A percentile compares a stretch with the other conserved stretches of the same genome.
Conservation (phyloP, 139 green algal genomes). For the Micractinium conductrix region DNA sequence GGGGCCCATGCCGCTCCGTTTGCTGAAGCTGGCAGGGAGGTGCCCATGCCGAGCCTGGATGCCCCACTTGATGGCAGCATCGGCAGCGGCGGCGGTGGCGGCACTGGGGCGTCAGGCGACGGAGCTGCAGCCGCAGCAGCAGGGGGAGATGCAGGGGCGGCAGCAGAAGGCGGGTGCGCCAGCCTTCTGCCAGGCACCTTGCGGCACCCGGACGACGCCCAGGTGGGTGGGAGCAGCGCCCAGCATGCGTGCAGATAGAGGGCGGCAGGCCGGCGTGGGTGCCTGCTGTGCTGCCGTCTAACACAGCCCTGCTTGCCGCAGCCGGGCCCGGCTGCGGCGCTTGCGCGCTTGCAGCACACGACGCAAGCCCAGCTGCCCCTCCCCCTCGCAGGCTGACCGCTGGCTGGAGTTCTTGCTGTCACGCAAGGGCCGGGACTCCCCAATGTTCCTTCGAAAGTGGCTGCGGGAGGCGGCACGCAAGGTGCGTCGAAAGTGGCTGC, state of each 20-base stretch:
- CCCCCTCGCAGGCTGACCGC: conserved; percentile 10
- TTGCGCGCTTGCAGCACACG: neutral
- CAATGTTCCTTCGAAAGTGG: conserved; percentile 66
- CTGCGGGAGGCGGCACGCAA: conserved; percentile 64
- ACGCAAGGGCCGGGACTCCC: conserved; percentile 49
- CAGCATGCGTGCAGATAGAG: no score
- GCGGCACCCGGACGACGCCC: conserved; percentile 36
- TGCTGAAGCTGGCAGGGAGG: neutral
- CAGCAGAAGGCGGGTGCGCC: neutral
- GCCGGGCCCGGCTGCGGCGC: neutral
- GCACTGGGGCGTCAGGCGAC: no score
- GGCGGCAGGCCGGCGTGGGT: no score
- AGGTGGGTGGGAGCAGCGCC: conserved; percentile 6
- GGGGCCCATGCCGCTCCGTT: no score
- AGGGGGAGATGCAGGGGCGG: neutral
- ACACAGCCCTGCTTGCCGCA: neutral
- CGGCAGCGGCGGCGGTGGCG: neutral
- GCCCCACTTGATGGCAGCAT: neutral
- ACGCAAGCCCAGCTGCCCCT: neutral
- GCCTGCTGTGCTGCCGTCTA: neutral
- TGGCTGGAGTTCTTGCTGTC: conserved; percentile 61
- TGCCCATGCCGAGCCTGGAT: conserved; percentile 20
- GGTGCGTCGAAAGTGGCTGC: conserved; percentile 35
- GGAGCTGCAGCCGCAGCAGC: neutral
- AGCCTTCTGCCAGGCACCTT: conserved; percentile 29